A percentile compares a stretch with the other conserved stretches of the same genome.
phyloP scores from a whole-genome alignment of 345 rosid genomes.

The Aegle marmelos region DNA sequence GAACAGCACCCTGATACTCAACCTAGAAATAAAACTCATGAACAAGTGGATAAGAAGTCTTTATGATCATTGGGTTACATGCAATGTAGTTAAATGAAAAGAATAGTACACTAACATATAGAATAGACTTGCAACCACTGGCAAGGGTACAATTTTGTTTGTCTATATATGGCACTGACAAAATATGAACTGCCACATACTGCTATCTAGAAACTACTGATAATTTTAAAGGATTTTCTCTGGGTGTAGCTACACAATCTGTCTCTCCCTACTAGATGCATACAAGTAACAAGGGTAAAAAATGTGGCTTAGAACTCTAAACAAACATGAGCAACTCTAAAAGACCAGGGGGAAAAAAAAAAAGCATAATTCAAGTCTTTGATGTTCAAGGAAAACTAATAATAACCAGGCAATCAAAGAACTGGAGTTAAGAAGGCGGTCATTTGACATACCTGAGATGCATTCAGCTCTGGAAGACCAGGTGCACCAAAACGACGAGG shows the following conservation, averaged over 20 bases:
- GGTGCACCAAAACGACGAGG: constrained; percentile 99
- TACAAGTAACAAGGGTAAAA: neutral
- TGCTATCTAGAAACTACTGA: no score
- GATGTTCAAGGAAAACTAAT: neutral
- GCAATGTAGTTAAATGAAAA: neutral
- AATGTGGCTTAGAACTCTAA: neutral
- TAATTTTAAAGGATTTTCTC: neutral
- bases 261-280: neutral
- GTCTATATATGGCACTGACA: neutral
- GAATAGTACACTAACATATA: neutral
- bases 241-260: neutral
- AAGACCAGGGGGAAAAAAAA: neutral
- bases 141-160: neutral
- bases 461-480: constrained; percentile 98
- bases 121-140: neutral
- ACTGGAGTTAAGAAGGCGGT: neutral
- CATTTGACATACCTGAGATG: constrained; percentile 73
- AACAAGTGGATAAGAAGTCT: neutral
- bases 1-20: neutral
- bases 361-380: neutral
- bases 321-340: neutral
- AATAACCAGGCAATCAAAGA: neutral
- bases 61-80: neutral
- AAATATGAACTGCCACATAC: neutral
- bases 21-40: neutral